Conservation (phyloP, 2,329 filamentous ascomycete genomes). For the Trichoderma hamatum region DNA sequence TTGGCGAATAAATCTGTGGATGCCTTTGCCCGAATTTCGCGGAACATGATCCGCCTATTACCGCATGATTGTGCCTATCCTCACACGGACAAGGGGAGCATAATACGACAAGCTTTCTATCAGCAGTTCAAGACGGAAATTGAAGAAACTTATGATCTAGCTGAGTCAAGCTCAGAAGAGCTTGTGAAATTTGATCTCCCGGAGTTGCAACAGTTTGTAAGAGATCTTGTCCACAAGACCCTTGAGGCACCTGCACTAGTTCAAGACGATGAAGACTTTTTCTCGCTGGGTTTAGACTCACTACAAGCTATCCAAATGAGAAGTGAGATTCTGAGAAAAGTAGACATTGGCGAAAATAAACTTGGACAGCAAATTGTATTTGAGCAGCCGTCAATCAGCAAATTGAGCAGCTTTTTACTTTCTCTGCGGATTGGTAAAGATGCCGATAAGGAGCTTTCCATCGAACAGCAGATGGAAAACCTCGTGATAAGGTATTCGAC, state of each 20-base stretch:
- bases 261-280: constrained; percentile 8
- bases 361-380: constrained; percentile 13
- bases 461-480: constrained; percentile 1
- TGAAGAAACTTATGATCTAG: constrained; percentile 42
- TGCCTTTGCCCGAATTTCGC: constrained; percentile 45
- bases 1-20: constrained; percentile 38
- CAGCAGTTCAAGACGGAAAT: constrained; percentile 48
- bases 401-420: constrained; percentile 44
- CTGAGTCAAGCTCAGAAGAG: constrained; percentile 32
- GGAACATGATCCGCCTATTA: constrained; percentile 54
- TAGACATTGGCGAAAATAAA: constrained; percentile 37
- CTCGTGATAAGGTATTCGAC: constrained; percentile 2
- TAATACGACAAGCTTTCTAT: constrained; percentile 55
- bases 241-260: background rate
- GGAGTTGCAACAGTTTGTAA: background rate
- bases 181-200: background rate
- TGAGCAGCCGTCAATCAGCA: constrained; percentile 33
- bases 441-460: background rate
- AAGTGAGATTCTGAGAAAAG: constrained; percentile 33
- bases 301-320: constrained; percentile 43
- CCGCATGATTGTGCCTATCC: constrained; percentile 47
- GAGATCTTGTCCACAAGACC: background rate
- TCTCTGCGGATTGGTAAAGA: background rate
- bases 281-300: constrained; percentile 7
- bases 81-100: constrained; percentile 55